Evolutionary conservation across 139 green algal species (phyloP).

Genomic region (Chlamydomonas eustigma): DNA sequence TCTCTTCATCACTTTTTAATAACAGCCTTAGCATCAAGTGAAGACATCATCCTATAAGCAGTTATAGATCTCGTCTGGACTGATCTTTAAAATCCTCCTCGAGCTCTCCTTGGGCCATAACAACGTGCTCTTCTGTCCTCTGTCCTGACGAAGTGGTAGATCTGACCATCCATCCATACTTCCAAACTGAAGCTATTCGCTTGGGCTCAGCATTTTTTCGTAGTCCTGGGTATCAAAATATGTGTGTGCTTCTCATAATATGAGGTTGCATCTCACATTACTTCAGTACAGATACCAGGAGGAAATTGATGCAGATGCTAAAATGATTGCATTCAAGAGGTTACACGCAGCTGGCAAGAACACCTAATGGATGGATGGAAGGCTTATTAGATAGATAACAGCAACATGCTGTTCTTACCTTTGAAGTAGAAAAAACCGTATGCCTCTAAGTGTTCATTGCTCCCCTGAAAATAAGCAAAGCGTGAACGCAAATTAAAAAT

Average conservation of each 20-base stretch:
- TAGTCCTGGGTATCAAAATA: background rate
- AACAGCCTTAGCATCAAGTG: too few species aligned
- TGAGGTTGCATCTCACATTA: too few species aligned
- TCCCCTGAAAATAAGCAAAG: background rate
- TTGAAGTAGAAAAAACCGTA: background rate
- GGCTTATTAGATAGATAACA: background rate
- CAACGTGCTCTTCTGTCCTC: too few species aligned
- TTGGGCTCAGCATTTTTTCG: background rate
- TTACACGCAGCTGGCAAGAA: background rate
- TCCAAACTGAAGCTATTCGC: slow-evolving; percentile 7
- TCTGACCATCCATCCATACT: slow-evolving; percentile 7
- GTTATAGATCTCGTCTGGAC: too few species aligned
- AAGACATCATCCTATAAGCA: too few species aligned
- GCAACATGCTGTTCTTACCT: background rate
- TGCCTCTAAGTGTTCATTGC: background rate
- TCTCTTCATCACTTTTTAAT: too few species aligned
- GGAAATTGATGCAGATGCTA: background rate
- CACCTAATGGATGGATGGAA: background rate
- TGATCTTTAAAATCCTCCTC: too few species aligned
- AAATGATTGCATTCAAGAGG: background rate
- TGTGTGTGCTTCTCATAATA: background rate
- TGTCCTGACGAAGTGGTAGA: too few species aligned
- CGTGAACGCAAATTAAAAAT: background rate
- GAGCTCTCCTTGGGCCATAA: too few species aligned
- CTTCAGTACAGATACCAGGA: background rate